Evolutionary conservation across 106 monocot genomes (phyloP).

Genomic region (Iris macrosiphon): DNA sequence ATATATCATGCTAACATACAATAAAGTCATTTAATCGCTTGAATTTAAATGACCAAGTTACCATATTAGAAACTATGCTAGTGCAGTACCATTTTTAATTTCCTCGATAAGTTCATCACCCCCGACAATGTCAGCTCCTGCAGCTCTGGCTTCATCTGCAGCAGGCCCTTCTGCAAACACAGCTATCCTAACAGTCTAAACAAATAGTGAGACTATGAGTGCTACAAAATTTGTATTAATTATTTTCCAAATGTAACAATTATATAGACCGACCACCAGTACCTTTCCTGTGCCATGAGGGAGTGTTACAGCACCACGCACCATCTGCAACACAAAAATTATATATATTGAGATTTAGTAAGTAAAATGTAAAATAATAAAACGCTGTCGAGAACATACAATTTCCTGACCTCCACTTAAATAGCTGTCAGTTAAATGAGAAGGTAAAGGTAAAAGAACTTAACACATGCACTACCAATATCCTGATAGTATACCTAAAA

Average conservation of each 20-base stretch:
- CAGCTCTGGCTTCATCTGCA: constrained; percentile 86
- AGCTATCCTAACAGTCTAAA: constrained; percentile 83
- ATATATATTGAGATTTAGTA: no score
- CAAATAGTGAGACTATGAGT: constrained; percentile 5
- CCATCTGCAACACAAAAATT: constrained; percentile 48
- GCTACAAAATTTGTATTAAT: no score
- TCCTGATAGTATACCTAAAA: no score
- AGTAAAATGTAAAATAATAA: no score
- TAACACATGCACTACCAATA: no score
- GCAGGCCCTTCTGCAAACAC: constrained; percentile 94
- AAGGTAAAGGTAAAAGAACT: no score
- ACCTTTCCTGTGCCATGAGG: constrained; percentile 98
- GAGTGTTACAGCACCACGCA: constrained; percentile 82
- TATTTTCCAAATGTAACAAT: no score
- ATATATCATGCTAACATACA: no score
- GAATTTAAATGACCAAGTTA: background rate
- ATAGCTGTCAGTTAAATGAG: no score
- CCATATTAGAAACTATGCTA: background rate
- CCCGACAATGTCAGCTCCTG: constrained; percentile 93
- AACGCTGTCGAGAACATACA: no score
- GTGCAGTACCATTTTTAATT: constrained; percentile 63
- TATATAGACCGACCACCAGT: background rate
- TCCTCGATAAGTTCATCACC: constrained; percentile 90
- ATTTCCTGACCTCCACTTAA: no score
- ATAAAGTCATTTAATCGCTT: no score